Conservation (phyloP, 139 green algal genomes). For the Chlorella sp. region DNA sequence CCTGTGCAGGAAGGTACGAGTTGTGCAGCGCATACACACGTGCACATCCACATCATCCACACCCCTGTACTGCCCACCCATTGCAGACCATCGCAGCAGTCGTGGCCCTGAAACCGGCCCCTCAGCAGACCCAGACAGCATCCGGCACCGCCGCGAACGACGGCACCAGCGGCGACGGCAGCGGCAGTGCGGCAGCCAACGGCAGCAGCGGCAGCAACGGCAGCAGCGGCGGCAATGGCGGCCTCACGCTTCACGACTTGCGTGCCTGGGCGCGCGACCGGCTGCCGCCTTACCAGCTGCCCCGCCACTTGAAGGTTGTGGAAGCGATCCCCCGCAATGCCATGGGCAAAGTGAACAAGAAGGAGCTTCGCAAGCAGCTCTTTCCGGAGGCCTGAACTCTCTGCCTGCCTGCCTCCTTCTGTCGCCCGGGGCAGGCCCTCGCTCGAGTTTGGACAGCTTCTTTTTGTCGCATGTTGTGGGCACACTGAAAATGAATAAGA, state of each 20-base stretch:
- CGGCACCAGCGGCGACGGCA: not conserved
- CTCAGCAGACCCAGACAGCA: not conserved
- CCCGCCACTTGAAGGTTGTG: constrained; percentile 59
- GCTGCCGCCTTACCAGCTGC: constrained; percentile 82
- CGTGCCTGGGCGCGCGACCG: constrained; percentile 46
- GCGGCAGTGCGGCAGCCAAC: not conserved
- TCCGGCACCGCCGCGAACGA: not conserved
- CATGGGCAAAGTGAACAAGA: constrained; percentile 99
- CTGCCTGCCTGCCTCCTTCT: too few species aligned
- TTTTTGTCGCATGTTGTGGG: too few species aligned
- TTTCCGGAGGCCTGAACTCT: not conserved
- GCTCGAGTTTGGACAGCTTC: too few species aligned
- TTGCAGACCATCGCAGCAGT: constrained; percentile 40
- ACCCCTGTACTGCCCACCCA: too few species aligned
- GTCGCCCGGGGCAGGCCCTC: too few species aligned
- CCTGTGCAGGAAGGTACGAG: too few species aligned
- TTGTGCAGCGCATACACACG: too few species aligned
- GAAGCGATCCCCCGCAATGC: constrained; percentile 86
- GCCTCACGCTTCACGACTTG: constrained; percentile 32
- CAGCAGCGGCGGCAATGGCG: not conserved
- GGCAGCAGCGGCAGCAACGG: not conserved
- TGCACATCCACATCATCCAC: not conserved
- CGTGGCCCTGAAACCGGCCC: not conserved
- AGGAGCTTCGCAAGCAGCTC: constrained; percentile 62
- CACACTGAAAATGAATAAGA: too few species aligned